Evolutionary conservation across 768 basidiomycete genomes (phyloP).

Genomic region (Boletales sp.): DNA sequence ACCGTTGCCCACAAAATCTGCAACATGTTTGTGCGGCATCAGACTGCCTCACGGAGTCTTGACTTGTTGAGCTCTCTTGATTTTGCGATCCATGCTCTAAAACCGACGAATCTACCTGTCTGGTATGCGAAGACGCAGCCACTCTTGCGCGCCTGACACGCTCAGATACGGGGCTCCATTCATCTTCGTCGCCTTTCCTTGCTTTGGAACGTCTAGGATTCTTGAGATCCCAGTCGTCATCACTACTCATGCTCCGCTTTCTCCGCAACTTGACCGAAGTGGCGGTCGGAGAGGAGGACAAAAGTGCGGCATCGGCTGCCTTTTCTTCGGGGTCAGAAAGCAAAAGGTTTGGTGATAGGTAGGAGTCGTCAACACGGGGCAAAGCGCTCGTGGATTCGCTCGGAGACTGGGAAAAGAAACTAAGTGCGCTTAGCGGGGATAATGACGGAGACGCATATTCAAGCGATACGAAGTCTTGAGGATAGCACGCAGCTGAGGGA

Average conservation of each 20-base stretch:
- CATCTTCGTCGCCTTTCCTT: conserved; percentile 19
- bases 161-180: conserved; percentile 13
- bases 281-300: not conserved
- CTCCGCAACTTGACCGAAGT: not conserved
- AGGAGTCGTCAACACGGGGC: not conserved
- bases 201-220: conserved; percentile 8
- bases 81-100: not conserved
- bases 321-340: too few relatives aligned
- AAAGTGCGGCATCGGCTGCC: not conserved
- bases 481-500: not conserved
- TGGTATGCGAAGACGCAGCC: not conserved
- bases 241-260: conserved; percentile 11
- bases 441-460: conserved; percentile 6
- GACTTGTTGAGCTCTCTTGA: not conserved
- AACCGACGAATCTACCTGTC: not conserved
- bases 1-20: conserved; percentile 11
- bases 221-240: conserved; percentile 3
- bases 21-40: conserved; percentile 7
- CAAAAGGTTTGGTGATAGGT: not conserved
- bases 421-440: conserved; percentile 15
- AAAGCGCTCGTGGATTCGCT: conserved; percentile 2
- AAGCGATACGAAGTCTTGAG: not conserved
- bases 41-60: not conserved
- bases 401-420: conserved; percentile 10
- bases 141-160: conserved; percentile 5